Conservation (phyloP, 2,329 filamentous ascomycete genomes). For the Cordyceps farinosa region DNA sequence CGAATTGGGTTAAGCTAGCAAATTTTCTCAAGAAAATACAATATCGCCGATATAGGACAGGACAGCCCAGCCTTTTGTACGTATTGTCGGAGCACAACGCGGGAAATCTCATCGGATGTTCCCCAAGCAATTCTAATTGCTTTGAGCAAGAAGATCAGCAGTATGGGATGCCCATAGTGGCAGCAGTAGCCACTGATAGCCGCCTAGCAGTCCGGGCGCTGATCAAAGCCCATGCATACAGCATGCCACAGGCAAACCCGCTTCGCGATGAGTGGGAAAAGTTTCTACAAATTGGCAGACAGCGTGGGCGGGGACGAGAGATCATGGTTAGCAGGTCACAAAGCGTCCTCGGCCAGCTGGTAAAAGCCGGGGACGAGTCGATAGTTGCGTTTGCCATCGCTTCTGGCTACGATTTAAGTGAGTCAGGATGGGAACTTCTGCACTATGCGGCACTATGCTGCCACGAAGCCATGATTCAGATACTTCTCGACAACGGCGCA, state of each 20-base stretch:
- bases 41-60: not conserved
- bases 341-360: not conserved
- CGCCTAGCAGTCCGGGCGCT: not conserved
- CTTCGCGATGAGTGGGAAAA: not conserved
- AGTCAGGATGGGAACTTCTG: not conserved
- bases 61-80: constrained; percentile 19
- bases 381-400: not conserved
- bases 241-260: not conserved
- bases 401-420: not conserved
- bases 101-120: not conserved
- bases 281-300: not conserved
- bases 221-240: not conserved
- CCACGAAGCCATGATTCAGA: not conserved
- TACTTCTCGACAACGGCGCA: not conserved
- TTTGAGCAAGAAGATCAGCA: not conserved
- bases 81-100: constrained; percentile 13
- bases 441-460: not conserved
- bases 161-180: constrained; percentile 1
- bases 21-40: not conserved
- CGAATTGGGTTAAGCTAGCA: constrained; percentile 4
- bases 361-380: not conserved
- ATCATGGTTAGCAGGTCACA: too few species aligned
- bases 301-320: too few species aligned
- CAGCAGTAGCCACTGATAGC: not conserved
- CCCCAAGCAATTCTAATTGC: not conserved